Base-by-base conservation (phyloP, 2,329 filamentous ascomycete species). In the Arthroderma uncinatum region DNA sequence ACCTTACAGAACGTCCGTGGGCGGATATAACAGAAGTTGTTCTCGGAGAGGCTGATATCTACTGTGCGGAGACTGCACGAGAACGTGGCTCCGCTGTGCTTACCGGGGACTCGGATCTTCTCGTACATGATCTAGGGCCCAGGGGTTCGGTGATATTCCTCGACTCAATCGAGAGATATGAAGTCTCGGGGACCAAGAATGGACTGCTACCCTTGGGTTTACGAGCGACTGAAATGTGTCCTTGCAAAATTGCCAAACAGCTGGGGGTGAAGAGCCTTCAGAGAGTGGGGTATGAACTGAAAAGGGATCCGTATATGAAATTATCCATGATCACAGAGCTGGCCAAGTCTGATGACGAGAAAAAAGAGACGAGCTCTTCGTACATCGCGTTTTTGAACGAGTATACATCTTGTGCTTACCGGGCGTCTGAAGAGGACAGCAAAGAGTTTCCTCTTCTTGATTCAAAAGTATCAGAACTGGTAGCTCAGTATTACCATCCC, bases 41-140 rank as follows among this genome's bases (percentile, higher is more conserved):
- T 0, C 83, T 89, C 0, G 90, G 87, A 0, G 92, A 97, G 71
- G 92, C 92, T 1, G 92, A 97, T 67, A 72, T 78, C 23, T 93
- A 82, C 71, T 95, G 90, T 68, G 89, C 89, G 2, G 72, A 78
- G 12, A 77, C 83, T 55, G 78, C 87, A 5, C 76, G 76, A n/a
- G 61, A 73, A 1, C 66, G 76, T 30, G 82, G 81, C 0, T 74
- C 76, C 1, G 78, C 89, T 12, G 74, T 84, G 28, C 71, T 96
- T 5, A 94, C 89, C 0, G 84, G 83, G n/a, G 92, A 97, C 65
- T 94, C 90, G 0, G 92, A 97, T 66, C 77, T 96, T 7, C 74
- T 95, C 0, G 78, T 92, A 0, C 84, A 91, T 66, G 79, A 89
- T 58, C 76, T 92, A 7, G 85, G 84, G 0, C 53, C 66, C 0